Evolutionary conservation across 1,139 yeast species (phyloP).

Genomic region (Pichia sp.): DNA sequence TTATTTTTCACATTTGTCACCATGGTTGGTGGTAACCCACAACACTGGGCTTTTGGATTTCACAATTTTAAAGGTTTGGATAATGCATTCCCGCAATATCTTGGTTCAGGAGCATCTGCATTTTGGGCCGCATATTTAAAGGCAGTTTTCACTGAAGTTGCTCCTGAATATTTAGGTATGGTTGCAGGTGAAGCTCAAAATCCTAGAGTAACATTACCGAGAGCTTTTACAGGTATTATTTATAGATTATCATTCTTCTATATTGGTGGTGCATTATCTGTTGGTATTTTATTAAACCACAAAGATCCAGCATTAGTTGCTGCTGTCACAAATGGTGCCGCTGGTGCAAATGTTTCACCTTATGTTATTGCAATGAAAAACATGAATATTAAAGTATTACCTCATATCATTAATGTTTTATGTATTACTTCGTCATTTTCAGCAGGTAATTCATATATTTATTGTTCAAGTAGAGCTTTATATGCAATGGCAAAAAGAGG

Average conservation of each 20-base stretch:
- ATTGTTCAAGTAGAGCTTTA: slow-evolving; percentile 34
- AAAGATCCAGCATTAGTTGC: slow-evolving; percentile 18
- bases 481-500: slow-evolving; percentile 34
- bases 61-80: slow-evolving; percentile 54
- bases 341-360: slow-evolving; percentile 26
- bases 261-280: slow-evolving; percentile 25
- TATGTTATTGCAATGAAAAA: slow-evolving; percentile 25
- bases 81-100: slow-evolving; percentile 48
- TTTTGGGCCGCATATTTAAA: slow-evolving; percentile 56
- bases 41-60: slow-evolving; percentile 54
- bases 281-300: slow-evolving; percentile 23
- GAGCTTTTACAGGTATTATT: slow-evolving; percentile 34
- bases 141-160: slow-evolving; percentile 49
- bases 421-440: slow-evolving; percentile 33
- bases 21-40: slow-evolving; percentile 53
- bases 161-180: slow-evolving; percentile 48
- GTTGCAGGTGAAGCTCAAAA: slow-evolving; percentile 48
- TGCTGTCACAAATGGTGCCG: slow-evolving; percentile 20
- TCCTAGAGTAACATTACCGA: slow-evolving; percentile 44
- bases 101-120: slow-evolving; percentile 39
- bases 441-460: slow-evolving; percentile 37
- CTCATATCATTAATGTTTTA: slow-evolving; percentile 31
- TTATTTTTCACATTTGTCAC: slow-evolving; percentile 40
- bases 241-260: slow-evolving; percentile 34
- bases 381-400: slow-evolving; percentile 25